These are phyloP conservation scores for Tetrahymena malaccensis DNA, from an alignment of 73 alveolate genomes.

Conservation along the genomic window DNA sequence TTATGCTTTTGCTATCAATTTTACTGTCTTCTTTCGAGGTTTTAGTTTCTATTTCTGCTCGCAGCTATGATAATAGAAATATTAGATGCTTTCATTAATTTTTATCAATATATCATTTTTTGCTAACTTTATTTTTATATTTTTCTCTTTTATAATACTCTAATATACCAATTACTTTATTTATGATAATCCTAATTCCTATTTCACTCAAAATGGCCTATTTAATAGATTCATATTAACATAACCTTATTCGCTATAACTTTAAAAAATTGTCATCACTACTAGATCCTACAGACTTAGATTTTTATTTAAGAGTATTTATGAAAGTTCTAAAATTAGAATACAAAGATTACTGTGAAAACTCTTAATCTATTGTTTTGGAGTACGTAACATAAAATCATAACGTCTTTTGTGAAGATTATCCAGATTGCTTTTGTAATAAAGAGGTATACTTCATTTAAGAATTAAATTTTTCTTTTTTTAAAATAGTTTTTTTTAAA, in stretches of 20 bases:
- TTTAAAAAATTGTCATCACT: not conserved
- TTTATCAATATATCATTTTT: not conserved
- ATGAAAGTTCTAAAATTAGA: not conserved
- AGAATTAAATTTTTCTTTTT: not conserved
- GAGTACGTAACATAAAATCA: not conserved
- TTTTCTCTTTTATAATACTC: not conserved
- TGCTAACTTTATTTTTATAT: not conserved
- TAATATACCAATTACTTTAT: not conserved
- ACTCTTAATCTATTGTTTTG: not conserved
- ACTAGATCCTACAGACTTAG: not conserved
- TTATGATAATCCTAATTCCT: not conserved
- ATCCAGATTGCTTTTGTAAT: not conserved
- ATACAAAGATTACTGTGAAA: not conserved
- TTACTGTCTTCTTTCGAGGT: not conserved
- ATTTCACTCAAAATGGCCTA: not conserved
- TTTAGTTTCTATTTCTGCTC: not conserved
- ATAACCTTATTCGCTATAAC: not conserved
- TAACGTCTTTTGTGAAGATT: not conserved
- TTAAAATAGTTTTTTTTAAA: too few relatives aligned
- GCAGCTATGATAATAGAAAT: not conserved
- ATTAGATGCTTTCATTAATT: not conserved
- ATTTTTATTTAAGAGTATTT: not conserved
- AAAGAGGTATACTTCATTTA: not conserved
- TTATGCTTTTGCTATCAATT: not conserved
- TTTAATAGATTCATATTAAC: not conserved